Evolutionary conservation across 345 rosid genomes (phyloP).

Genomic region (Nephelium lappaceum): DNA sequence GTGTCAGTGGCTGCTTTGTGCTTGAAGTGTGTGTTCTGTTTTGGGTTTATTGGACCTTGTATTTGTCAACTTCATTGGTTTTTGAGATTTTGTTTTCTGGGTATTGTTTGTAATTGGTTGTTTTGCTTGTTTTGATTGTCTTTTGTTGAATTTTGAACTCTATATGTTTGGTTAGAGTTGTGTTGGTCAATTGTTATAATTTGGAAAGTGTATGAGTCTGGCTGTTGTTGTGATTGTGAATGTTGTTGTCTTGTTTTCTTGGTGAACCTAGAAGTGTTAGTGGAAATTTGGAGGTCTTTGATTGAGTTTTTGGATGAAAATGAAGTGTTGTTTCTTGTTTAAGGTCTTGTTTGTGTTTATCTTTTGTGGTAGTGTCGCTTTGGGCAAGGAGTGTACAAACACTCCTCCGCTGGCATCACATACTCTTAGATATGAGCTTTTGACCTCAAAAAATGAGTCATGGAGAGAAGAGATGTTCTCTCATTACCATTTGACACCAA

Average conservation of each 20-base stretch:
- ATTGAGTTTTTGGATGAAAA: constrained; percentile 21
- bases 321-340: constrained; percentile 33
- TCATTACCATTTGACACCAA: constrained; percentile 80
- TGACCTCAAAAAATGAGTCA: constrained; percentile 63
- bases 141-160: constrained; percentile 6
- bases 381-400: constrained; percentile 90
- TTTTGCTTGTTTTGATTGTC: constrained; percentile 5
- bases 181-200: neutral
- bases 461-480: constrained; percentile 69
- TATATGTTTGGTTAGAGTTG: neutral
- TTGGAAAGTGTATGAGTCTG: neutral
- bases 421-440: constrained; percentile 62
- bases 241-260: neutral
- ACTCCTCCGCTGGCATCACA: constrained; percentile 72
- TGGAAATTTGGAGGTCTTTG: neutral
- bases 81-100: constrained; percentile 6
- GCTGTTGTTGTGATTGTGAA: neutral
- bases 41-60: constrained; percentile 4
- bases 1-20: constrained; percentile 20
- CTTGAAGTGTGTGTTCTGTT: constrained; percentile 25
- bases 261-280: neutral
- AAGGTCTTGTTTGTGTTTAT: constrained; percentile 26
- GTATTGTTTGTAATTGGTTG: constrained; percentile 8
- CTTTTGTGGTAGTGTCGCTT: constrained; percentile 25
- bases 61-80: constrained; percentile 12